Evolutionary conservation across 495 filamentous ascomycete species (phyloP), one percentile per base, ranked within the genome.

Genomic region (Daldinia vernicosa): DNA sequence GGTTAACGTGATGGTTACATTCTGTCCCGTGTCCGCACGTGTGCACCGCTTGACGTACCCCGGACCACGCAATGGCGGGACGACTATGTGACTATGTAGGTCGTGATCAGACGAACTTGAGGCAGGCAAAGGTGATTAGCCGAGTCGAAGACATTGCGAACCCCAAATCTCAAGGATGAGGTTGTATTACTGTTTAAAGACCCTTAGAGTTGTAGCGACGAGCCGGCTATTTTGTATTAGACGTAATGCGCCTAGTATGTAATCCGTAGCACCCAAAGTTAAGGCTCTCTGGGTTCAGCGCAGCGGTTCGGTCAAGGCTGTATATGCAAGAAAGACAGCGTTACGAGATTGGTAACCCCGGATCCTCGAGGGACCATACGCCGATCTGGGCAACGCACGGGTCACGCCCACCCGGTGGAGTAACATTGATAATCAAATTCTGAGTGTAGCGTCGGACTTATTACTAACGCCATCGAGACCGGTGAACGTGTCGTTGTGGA

Each of bases 11-110:
- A 63, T 66, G 62, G 70, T 73, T 62, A 66, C 70, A 73, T 69
- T 57, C n/a, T 69, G 33, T 63, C 62, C 70, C 70, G 70, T 59
- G 60, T 56, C 52, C 66, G 61, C 70, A 73, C 70, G 70, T 73
- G 70, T 66, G 70, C 61, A 54, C 62, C 43, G 60, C 66, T 69
- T 69, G 52, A 69, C 47, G 70, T 53, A 69, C 66, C 70, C 70
- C 70, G 35, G 70, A 73, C 52, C 30, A 47, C 39, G 55, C 50
- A 40, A 24, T 53, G 58, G 15, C 58, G 56, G 32, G 43, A 63
- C 5, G 53, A 57, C 26, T 47, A n/a, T n/a, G n/a, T n/a, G n/a
- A n/a, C n/a, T n/a, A n/a, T n/a, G n/a, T n/a, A 40, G 52, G 54
- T 32, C 47, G 50, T 53, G 30, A 66, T 67, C 47, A 56, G 60